Conservation (phyloP, 2,329 filamentous ascomycete species). For the Paraconiothyrium brasiliense region DNA sequence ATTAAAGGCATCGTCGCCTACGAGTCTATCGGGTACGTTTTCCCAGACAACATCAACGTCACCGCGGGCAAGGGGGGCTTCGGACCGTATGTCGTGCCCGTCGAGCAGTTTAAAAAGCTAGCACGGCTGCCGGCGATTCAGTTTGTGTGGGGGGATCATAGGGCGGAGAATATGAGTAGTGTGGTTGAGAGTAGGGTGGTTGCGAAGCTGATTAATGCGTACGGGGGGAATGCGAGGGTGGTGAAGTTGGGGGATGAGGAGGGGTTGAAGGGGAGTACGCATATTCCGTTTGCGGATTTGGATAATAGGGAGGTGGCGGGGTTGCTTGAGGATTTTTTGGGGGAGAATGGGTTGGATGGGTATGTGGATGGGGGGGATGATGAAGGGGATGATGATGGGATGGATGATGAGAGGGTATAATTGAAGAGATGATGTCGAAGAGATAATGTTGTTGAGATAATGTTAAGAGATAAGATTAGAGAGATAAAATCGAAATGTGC, state of each 20-base stretch:
- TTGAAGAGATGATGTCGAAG: too few species aligned
- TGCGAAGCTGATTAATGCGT: conserved; percentile 34
- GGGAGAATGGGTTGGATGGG: conserved; percentile 30
- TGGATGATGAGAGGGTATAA: background rate
- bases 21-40: conserved; percentile 38
- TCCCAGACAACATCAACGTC: conserved; percentile 34
- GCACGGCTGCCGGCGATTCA: conserved; percentile 29
- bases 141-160: conserved; percentile 39
- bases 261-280: conserved; percentile 36
- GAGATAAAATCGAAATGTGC: too few species aligned
- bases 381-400: background rate
- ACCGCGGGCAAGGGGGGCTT: conserved; percentile 33
- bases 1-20: conserved; percentile 40
- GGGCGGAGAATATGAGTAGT: conserved; percentile 27
- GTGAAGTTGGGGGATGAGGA: conserved; percentile 29
- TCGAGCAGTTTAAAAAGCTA: conserved; percentile 35
- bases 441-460: too few species aligned
- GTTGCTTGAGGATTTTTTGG: conserved; percentile 31
- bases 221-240: conserved; percentile 37
- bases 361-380: conserved; percentile 25
- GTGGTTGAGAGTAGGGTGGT: conserved; percentile 27
- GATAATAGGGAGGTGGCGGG: conserved; percentile 32
- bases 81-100: conserved; percentile 33
- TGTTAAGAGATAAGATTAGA: too few species aligned
- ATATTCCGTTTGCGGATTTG: conserved; percentile 39